Evolutionary conservation across 177 flowering plant species (phyloP), one percentile per base, ranked within the genome.

Genomic region (Vitis hybrid): DNA sequence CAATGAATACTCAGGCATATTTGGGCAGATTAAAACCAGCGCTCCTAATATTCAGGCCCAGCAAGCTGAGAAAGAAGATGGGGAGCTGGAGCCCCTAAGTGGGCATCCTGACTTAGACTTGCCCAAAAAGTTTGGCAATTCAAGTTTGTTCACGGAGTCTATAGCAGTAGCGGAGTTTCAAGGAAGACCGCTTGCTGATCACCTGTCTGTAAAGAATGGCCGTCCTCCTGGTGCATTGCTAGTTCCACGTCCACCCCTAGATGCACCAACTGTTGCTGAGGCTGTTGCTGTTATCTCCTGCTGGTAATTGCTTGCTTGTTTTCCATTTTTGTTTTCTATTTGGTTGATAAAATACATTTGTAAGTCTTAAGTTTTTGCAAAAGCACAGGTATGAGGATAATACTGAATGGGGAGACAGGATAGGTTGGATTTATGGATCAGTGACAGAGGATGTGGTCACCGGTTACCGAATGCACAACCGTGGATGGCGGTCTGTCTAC

Each of bases 361-460:
- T 2, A 8, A 18, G 1, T 23, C 1, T 11, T 6, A 18, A 17
- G 14, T 55, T 63, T 45, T n/a, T 57, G 11, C 13, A 14, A 18
- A 12, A n/a, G 21, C 6, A 61, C 77, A 87, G 94, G 94, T 90
- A 78, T 19, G 95, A 90, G 71, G 92, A 90, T 61, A 87, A 86
- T 49, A 87, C 95, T 1, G 95, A 90, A 73, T 90, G 95, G 95
- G 95, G 95, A 21, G 79, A 80, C 4, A 80, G 88, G 18, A 67
- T 88, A 56, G 95, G 95, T 0, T 90, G 95, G 95, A 90, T 90
- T 55, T 90, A 90, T n/a, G 94, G 94, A 2, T 90, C 94, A 12
- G 94, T 90, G 64, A 90, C 92, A 11, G 94, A 90, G 62, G 92
- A 90, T 58, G 93, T 90, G 67, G 88, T 90, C 30, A 90, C 95